phyloP scores from a whole-genome alignment of 2,329 filamentous ascomycete species.

The Acrocalymma vagum region DNA sequence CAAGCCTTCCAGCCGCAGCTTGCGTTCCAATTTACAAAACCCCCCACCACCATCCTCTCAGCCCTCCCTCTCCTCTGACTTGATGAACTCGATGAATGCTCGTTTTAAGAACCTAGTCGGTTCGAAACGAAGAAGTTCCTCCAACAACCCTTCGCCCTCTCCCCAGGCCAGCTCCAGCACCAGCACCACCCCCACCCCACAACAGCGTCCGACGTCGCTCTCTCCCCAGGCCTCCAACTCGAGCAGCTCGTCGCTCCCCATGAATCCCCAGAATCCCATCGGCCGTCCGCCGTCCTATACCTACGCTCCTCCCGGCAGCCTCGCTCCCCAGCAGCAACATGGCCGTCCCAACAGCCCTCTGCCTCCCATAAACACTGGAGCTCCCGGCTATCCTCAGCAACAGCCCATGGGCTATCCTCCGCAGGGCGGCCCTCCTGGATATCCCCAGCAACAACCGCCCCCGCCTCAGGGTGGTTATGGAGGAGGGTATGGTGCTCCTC shows the following conservation, averaged over 20 bases:
- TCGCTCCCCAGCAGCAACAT: constrained; percentile 46
- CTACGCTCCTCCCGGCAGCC: constrained; percentile 55
- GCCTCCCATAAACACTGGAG: constrained; percentile 64
- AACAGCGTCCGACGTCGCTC: constrained; percentile 48
- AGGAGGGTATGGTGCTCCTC: constrained; percentile 35
- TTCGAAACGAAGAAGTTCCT: constrained; percentile 77
- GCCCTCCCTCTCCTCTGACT: constrained; percentile 32
- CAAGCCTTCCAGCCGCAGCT: constrained; percentile 44
- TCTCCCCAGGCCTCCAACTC: constrained; percentile 50
- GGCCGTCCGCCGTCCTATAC: constrained; percentile 72
- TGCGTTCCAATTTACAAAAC: constrained; percentile 33
- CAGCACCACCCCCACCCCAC: constrained; percentile 47
- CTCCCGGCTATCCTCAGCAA: constrained; percentile 52
- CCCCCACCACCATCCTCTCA: constrained; percentile 32
- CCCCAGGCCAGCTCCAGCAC: constrained; percentile 42
- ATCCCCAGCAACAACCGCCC: constrained; percentile 47
- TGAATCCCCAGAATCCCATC: constrained; percentile 64
- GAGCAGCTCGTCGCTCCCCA: constrained; percentile 54
- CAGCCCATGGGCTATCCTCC: constrained; percentile 50
- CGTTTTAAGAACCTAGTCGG: constrained; percentile 82
- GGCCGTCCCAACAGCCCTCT: constrained; percentile 63
- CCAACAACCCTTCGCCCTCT: constrained; percentile 55
- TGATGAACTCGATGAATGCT: constrained; percentile 82
- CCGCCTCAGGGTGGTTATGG: constrained; percentile 34
- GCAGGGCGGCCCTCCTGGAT: constrained; percentile 51